Conservation (phyloP, 352 stramenopile genomes). For the Phytophthora pluvialis region DNA sequence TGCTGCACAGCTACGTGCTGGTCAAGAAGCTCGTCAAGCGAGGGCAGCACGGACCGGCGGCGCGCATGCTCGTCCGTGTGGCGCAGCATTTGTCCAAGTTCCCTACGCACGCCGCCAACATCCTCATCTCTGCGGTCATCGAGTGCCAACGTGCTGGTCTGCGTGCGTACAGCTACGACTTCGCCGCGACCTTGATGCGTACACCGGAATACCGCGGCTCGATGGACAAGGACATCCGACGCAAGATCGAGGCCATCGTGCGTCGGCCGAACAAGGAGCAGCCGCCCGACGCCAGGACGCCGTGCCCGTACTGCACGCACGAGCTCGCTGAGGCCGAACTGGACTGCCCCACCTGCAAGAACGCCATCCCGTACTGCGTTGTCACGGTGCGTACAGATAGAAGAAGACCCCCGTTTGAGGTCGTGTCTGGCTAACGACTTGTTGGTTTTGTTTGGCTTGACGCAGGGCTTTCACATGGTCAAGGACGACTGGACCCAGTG, state of each 20-base stretch:
- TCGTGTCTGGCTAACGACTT: constrained; percentile 1
- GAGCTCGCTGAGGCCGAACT: constrained; percentile 88
- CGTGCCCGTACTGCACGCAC: constrained; percentile 86
- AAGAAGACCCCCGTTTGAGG: not conserved
- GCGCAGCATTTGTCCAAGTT: constrained; percentile 94
- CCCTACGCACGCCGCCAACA: constrained; percentile 88
- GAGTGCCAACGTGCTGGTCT: constrained; percentile 93
- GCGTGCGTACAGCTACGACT: constrained; percentile 92
- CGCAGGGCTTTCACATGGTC: constrained; percentile 93
- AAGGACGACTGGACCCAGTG: constrained; percentile 93
- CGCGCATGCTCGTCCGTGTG: constrained; percentile 91
- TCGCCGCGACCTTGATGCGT: constrained; percentile 91
- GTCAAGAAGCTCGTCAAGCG: constrained; percentile 94
- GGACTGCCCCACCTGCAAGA: constrained; percentile 92
- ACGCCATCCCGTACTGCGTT: constrained; percentile 93
- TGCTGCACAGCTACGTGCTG: constrained; percentile 95
- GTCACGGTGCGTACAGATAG: constrained; percentile 68
- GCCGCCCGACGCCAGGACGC: constrained; percentile 61
- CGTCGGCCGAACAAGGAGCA: constrained; percentile 92
- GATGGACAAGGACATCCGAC: constrained; percentile 91
- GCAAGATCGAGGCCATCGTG: constrained; percentile 96
- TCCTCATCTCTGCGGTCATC: constrained; percentile 94
- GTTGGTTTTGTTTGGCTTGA: constrained; percentile 1
- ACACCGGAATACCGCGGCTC: constrained; percentile 85
- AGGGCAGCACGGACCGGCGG: constrained; percentile 85